These are phyloP conservation scores for Neopestalotiopsis sp. DNA, from an alignment of 2,329 filamentous ascomycete species.

Conservation along the genomic window DNA sequence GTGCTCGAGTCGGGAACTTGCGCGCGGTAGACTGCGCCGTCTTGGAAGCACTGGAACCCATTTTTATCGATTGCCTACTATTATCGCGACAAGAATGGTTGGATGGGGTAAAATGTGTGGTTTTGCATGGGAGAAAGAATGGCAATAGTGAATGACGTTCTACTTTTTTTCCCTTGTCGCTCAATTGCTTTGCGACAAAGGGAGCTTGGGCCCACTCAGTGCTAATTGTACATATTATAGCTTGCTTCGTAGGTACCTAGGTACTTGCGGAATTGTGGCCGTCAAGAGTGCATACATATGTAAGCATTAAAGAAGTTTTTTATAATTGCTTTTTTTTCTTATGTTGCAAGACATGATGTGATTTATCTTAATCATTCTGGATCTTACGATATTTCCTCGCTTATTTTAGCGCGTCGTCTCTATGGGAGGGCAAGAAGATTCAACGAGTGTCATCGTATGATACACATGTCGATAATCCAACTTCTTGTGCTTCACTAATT, in stretches of 20 bases:
- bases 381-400: not conserved
- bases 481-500: no score
- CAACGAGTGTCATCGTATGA: not conserved
- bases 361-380: not conserved
- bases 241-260: not conserved
- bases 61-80: conserved; percentile 23
- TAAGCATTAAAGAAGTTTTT: not conserved
- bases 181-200: not conserved
- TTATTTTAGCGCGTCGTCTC: not conserved
- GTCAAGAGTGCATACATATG: not conserved
- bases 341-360: not conserved
- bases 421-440: not conserved
- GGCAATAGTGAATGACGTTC: conserved; percentile 29
- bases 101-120: not conserved
- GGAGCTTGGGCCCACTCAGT: conserved; percentile 20
- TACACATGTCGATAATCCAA: not conserved
- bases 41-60: conserved; percentile 56
- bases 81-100: not conserved
- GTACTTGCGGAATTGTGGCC: not conserved
- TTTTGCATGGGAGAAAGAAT: not conserved
- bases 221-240: not conserved
- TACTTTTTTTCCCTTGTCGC: not conserved
- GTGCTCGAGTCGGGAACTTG: conserved; percentile 50
- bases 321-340: not conserved
- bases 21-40: conserved; percentile 46